Conservation (phyloP, 1,139 yeast species). For the Pichia sp. region DNA sequence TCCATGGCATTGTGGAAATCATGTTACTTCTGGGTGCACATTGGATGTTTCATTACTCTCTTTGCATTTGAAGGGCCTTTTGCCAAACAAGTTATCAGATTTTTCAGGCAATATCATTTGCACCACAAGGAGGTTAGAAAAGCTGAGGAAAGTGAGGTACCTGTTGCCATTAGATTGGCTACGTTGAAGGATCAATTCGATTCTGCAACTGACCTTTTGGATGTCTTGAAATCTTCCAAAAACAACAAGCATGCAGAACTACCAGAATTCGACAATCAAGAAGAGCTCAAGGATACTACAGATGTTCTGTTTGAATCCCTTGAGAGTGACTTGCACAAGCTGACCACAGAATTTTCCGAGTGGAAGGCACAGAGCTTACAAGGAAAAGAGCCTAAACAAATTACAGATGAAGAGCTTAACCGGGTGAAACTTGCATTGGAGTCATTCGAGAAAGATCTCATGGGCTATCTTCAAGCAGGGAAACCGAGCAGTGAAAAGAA, state of each 20-base stretch:
- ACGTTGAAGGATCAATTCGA: constrained; percentile 21
- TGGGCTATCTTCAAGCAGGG: no score
- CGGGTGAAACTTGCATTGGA: constrained; percentile 50
- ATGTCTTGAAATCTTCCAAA: constrained; percentile 17
- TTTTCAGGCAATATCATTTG: constrained; percentile 31
- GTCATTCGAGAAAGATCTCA: constrained; percentile 44
- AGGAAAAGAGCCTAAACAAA: constrained; percentile 22
- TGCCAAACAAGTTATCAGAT: constrained; percentile 36
- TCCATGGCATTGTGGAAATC: constrained; percentile 69
- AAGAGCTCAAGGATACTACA: constrained; percentile 24
- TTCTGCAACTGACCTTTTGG: constrained; percentile 23
- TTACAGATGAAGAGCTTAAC: constrained; percentile 34
- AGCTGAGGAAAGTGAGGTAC: constrained; percentile 12
- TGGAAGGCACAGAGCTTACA: constrained; percentile 27
- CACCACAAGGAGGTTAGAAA: constrained; percentile 11
- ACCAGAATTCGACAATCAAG: constrained; percentile 36
- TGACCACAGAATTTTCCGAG: constrained; percentile 34
- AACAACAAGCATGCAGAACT: constrained; percentile 26
- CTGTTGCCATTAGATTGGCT: constrained; percentile 13
- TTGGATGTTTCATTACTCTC: constrained; percentile 45
- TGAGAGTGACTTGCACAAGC: constrained; percentile 34
- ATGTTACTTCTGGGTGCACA: constrained; percentile 62
- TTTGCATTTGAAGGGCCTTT: constrained; percentile 67
- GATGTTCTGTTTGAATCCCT: constrained; percentile 43
- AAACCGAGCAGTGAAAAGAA: no score